A percentile compares a stretch with the other conserved stretches of the same genome.
These are phyloP conservation scores for Pestalotiopsis sp. DNA, from an alignment of 2,329 filamentous ascomycete species.

Conservation along the genomic window DNA sequence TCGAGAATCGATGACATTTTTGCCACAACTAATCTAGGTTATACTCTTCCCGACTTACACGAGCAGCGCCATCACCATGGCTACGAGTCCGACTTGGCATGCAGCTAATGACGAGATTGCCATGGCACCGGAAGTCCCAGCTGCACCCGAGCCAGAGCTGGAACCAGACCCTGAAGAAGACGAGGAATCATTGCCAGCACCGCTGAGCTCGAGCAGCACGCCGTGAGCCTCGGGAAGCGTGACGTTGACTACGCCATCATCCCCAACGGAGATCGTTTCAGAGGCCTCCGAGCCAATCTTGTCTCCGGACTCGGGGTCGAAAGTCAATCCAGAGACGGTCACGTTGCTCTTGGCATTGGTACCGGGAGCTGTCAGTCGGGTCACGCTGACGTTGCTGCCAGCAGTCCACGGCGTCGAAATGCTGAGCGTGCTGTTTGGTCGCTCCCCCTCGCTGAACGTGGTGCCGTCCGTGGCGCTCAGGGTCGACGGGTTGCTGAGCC, in stretches of 20 bases:
- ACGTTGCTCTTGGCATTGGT: constrained; percentile 38
- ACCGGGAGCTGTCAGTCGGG: constrained; percentile 32
- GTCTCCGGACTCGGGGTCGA: constrained; percentile 29
- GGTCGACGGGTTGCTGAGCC: constrained; percentile 36
- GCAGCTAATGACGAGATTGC: not conserved
- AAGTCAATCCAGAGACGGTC: constrained; percentile 32
- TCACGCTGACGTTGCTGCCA: constrained; percentile 23
- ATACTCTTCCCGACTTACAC: not conserved
- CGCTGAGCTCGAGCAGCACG: constrained; percentile 30
- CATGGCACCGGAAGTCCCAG: not conserved
- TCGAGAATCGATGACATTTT: not conserved
- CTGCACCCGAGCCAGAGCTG: not conserved
- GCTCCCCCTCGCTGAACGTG: constrained; percentile 29
- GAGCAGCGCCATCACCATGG: not conserved
- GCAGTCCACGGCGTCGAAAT: constrained; percentile 33
- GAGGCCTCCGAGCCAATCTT: constrained; percentile 19
- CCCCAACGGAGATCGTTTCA: constrained; percentile 29
- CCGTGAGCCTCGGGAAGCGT: constrained; percentile 31
- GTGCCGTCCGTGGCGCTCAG: constrained; percentile 31
- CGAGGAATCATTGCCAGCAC: not conserved
- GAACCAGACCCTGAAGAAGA: not conserved
- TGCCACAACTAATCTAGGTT: not conserved
- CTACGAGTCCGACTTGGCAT: not conserved
- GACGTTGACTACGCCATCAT: constrained; percentile 27
- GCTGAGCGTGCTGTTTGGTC: constrained; percentile 27